A percentile compares a stretch with the other conserved stretches of the same genome.
Evolutionary conservation across 2,329 filamentous ascomycete species (phyloP).

Genomic region (Nemania bipapillata): DNA sequence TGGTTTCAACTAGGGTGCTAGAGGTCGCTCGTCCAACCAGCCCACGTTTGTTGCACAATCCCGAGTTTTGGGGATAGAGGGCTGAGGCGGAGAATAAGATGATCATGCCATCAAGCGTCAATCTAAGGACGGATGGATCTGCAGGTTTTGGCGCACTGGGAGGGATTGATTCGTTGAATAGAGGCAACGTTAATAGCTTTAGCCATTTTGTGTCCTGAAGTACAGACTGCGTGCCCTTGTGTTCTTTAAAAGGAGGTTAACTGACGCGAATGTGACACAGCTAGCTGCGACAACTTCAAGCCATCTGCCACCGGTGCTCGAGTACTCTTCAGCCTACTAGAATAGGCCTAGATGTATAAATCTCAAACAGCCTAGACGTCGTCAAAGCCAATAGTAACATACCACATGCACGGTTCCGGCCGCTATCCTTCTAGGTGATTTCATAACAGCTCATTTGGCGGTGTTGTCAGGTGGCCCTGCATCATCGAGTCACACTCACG

Average conservation of each 20-base stretch:
- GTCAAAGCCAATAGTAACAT: conserved; percentile 9
- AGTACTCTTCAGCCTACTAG: not conserved
- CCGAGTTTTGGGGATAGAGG: not conserved
- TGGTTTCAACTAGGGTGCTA: not conserved
- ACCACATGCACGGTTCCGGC: conserved; percentile 11
- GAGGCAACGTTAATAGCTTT: not conserved
- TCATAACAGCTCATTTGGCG: conserved; percentile 5
- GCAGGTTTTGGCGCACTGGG: not conserved
- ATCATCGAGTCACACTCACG: conserved; percentile 16
- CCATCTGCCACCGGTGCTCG: not conserved
- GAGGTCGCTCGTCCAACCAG: not conserved
- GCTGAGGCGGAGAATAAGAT: not conserved
- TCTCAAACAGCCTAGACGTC: not conserved
- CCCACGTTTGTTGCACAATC: not conserved
- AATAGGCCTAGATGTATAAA: not conserved
- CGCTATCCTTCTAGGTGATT: not conserved
- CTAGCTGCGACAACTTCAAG: not conserved
- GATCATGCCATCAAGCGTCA: not conserved
- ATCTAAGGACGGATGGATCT: not conserved
- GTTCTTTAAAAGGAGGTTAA: not conserved
- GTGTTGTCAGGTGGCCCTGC: conserved; percentile 11
- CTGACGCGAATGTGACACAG: conserved; percentile 2
- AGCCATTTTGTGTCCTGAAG: not conserved
- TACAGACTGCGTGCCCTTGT: not conserved
- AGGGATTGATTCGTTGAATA: not conserved